Percentiles rank a stretch among this genome's conserved stretches.
Conservation (phyloP, 257 asterid genomes). For the Cynanchum wilfordii region DNA sequence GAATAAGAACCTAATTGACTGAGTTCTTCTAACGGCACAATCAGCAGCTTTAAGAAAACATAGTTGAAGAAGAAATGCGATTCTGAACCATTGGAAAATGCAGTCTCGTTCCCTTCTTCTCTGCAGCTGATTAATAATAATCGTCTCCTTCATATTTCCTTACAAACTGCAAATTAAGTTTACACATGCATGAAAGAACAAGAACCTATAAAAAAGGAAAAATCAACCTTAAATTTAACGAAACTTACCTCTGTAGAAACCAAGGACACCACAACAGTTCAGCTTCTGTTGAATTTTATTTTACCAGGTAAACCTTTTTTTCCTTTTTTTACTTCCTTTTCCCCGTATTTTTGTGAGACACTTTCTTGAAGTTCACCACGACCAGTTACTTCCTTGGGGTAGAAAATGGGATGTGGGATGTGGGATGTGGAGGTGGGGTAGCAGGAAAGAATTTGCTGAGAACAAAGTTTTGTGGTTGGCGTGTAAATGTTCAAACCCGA, state of each 20-base stretch:
- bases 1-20: slow-evolving; percentile 31
- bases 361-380: not conserved
- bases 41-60: slow-evolving; percentile 26
- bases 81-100: slow-evolving; percentile 19
- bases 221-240: not conserved
- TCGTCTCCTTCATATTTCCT: slow-evolving; percentile 22
- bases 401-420: not conserved
- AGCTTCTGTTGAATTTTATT: not conserved
- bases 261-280: not conserved
- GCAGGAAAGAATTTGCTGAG: not conserved
- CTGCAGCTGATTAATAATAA: not conserved
- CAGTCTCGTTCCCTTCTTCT: slow-evolving; percentile 26
- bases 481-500: no score
- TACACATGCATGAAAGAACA: not conserved
- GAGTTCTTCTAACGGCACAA: slow-evolving; percentile 26
- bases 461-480: not conserved
- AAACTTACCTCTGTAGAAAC: slow-evolving; percentile 3
- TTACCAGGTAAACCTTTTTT: no score
- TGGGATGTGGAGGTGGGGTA: not conserved
- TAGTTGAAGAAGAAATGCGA: slow-evolving; percentile 28
- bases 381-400: not conserved
- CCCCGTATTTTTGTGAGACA: not conserved
- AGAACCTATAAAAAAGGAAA: not conserved
- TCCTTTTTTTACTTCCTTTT: not conserved
- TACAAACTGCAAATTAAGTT: not conserved